Evolutionary conservation across 371 early-diverging fungal genomes (phyloP), one percentile per base, ranked within the genome.

Genomic region (Mortierella sp.): DNA sequence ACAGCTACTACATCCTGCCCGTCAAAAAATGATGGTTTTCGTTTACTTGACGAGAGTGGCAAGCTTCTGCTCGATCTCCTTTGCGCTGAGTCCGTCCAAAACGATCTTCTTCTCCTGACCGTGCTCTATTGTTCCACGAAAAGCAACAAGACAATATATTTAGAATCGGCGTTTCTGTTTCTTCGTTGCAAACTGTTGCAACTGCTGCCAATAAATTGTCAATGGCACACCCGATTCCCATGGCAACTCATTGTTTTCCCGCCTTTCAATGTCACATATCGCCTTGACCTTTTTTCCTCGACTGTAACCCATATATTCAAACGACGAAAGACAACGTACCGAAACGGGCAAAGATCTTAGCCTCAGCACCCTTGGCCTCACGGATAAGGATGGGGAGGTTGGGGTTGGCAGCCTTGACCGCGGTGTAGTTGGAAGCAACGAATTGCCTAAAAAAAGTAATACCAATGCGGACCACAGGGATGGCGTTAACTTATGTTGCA

Each of bases 301-400:
- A 6, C 8, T 29, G 29, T 1, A 3, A 35, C 32, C 63, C 63
- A 32, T 0, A 18, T 18, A 8, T 16, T 18, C 2, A 24, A 24
- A 10, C 41, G 41, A 41, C 21, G 43, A 16, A 56, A 49, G 10
- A 1, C 11, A 29, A 83, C 90, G 73, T 91, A 97, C 98, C 96
- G 86, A 96, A 98, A 75, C 97, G 95, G 79, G 96, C 98, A 91
- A 96, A 97, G 72, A 96, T 93, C 79, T 96, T 92, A 29, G 98
- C 96, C 88, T 97, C 95, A 72, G 96, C 93, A 70, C 95, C 95
- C 70, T 88, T 88, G 43, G 97, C 97, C 89, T 98, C 98, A 82
- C 98, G 95, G 71, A 98, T 92, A 32, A 98, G 93, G 80, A 98
- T 95, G 58, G 98, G 98, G 55, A 98, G 91, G 43, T 91, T 89